These are phyloP conservation scores for Pseudogymnoascus sp. DNA, from an alignment of 2,329 filamentous ascomycete species.

Conservation along the genomic window DNA sequence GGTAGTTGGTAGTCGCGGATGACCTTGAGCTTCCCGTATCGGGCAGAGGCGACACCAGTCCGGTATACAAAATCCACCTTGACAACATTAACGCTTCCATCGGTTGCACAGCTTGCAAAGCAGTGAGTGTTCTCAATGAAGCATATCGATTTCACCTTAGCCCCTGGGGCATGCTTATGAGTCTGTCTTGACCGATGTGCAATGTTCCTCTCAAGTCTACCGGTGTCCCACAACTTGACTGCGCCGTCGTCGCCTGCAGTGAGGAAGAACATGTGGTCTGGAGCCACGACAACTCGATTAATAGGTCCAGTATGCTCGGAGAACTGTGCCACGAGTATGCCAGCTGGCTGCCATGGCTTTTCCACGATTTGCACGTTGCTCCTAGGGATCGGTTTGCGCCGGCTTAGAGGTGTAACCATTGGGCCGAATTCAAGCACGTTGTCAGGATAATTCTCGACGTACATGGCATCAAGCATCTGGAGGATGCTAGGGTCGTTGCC, in stretches of 20 bases:
- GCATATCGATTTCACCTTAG: conserved; percentile 71
- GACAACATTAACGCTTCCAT: conserved; percentile 85
- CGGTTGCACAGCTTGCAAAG: conserved; percentile 82
- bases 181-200: conserved; percentile 81
- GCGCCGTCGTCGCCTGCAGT: conserved; percentile 87
- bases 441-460: conserved; percentile 61
- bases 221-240: conserved; percentile 90
- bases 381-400: conserved; percentile 40
- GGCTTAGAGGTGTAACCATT: conserved; percentile 61
- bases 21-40: conserved; percentile 70
- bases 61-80: conserved; percentile 54
- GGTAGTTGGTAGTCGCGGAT: conserved; percentile 76
- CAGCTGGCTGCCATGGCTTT: conserved; percentile 73
- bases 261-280: conserved; percentile 90
- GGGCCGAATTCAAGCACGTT: conserved; percentile 70
- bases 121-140: conserved; percentile 93
- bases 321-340: conserved; percentile 78
- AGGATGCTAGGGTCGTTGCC: conserved; percentile 67
- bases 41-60: conserved; percentile 46
- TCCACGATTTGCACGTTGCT: conserved; percentile 30
- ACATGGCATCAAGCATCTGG: conserved; percentile 76
- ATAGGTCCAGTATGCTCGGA: conserved; percentile 78
- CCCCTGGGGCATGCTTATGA: conserved; percentile 63
- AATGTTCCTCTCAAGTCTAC: conserved; percentile 82
- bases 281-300: conserved; percentile 72